Evolutionary conservation across 78 protist genomes (phyloP).

Genomic region (Dictyostelium intermedium): DNA sequence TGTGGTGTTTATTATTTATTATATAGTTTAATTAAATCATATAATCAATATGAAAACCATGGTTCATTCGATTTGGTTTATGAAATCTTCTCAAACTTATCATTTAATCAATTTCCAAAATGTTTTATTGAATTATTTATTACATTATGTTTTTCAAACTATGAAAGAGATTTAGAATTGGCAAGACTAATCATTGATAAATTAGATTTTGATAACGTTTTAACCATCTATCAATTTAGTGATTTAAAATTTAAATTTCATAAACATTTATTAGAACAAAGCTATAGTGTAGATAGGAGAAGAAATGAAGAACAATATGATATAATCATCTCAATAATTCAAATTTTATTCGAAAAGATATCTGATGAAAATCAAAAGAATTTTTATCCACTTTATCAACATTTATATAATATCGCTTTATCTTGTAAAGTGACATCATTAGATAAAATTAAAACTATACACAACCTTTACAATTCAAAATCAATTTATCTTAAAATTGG

Average conservation of each 20-base stretch:
- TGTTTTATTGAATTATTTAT: background rate
- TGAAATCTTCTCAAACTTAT: background rate
- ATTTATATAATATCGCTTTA: background rate
- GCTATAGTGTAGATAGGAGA: background rate
- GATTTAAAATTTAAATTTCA: background rate
- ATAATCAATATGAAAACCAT: background rate
- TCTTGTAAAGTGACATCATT: background rate
- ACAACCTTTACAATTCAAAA: background rate
- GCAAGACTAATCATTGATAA: background rate
- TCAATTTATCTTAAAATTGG: background rate
- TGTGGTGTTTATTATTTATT: background rate
- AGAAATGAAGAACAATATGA: background rate
- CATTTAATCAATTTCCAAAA: background rate
- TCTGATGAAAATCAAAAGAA: background rate
- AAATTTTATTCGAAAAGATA: background rate
- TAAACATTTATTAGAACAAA: background rate
- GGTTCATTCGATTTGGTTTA: background rate
- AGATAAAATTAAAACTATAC: background rate
- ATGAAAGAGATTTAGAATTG: background rate
- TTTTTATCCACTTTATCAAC: background rate
- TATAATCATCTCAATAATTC: background rate
- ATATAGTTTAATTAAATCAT: background rate
- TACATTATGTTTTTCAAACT: background rate
- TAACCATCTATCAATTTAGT: background rate
- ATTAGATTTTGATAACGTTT: background rate